Conservation (phyloP, 305 asterid genomes). For the Vinca major region DNA sequence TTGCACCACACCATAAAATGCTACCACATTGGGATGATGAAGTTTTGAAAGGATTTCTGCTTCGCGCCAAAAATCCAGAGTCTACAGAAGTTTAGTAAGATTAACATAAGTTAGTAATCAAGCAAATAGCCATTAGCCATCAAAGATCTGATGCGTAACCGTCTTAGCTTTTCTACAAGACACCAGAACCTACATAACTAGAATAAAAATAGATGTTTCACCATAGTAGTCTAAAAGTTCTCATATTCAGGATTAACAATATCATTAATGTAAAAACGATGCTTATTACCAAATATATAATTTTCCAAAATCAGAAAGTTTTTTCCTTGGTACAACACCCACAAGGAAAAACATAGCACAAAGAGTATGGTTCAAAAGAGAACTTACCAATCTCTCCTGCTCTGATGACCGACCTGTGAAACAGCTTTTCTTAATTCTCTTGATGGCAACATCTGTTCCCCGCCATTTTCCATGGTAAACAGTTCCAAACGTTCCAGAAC, state of each 20-base stretch:
- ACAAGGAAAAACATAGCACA: slow-evolving; percentile 2
- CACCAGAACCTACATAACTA: slow-evolving; percentile 2
- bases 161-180: background rate
- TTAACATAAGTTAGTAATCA: slow-evolving; percentile 3
- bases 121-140: background rate
- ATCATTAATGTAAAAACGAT: background rate
- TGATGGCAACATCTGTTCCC: slow-evolving; percentile 92
- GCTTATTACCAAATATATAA: background rate
- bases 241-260: background rate
- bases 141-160: background rate
- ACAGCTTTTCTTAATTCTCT: slow-evolving; percentile 84
- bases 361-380: slow-evolving; percentile 7
- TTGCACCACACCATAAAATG: slow-evolving; percentile 90
- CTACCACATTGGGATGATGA: slow-evolving; percentile 96
- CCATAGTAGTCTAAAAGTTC: background rate
- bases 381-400: slow-evolving; percentile 67
- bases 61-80: slow-evolving; percentile 84
- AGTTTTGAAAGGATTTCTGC: slow-evolving; percentile 88
- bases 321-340: background rate
- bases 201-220: background rate
- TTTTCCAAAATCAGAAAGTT: background rate
- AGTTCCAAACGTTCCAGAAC: slow-evolving; percentile 94
- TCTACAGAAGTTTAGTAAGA: slow-evolving; percentile 38
- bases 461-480: slow-evolving; percentile 98
- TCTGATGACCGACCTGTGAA: slow-evolving; percentile 81